Percentiles rank a stretch among this genome's conserved stretches.
These are phyloP conservation scores for Suillus placidus DNA, from an alignment of 768 basidiomycete species.

Conservation along the genomic window DNA sequence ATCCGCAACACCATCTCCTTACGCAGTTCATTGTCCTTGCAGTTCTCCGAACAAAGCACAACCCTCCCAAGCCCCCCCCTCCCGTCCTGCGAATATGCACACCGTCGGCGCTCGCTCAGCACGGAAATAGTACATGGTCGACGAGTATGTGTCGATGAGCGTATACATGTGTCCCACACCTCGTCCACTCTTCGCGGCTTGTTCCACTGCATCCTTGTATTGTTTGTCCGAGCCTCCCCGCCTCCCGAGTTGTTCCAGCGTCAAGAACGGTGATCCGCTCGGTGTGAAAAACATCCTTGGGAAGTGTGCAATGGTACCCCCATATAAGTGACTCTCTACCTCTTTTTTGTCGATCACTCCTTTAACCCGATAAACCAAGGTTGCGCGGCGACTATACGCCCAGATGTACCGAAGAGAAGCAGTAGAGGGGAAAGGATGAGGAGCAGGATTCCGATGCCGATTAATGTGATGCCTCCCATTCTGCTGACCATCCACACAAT, in stretches of 20 bases:
- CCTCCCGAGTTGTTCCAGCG: not conserved
- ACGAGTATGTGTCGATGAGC: conserved; percentile 16
- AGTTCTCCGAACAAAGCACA: conserved; percentile 25
- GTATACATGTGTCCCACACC: not conserved
- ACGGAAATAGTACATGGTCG: conserved; percentile 22
- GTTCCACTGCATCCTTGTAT: not conserved
- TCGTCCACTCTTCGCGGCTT: not conserved
- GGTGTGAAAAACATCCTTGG: not conserved
- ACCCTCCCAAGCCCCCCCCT: conserved; percentile 26
- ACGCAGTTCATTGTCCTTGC: conserved; percentile 16
- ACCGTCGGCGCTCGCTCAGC: conserved; percentile 23
- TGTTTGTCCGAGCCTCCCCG: not conserved
- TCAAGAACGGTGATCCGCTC: not conserved
- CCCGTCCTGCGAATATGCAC: conserved; percentile 23
- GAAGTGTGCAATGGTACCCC: conserved; percentile 8
- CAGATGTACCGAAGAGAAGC: conserved; percentile 16
- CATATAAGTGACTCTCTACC: conserved; percentile 16
- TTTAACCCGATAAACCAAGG: conserved; percentile 27
- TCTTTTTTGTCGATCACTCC: conserved; percentile 16
- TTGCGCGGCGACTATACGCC: conserved; percentile 17
- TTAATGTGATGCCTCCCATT: conserved; percentile 1
- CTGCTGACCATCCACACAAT: not conserved
- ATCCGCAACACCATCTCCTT: conserved; percentile 26
- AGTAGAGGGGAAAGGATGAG: conserved; percentile 12
- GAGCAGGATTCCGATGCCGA: conserved; percentile 3